A percentile compares a stretch with the other conserved stretches of the same genome.
Conservation (phyloP, 73 alveolate species). For the Tetrahymena thermophila region DNA sequence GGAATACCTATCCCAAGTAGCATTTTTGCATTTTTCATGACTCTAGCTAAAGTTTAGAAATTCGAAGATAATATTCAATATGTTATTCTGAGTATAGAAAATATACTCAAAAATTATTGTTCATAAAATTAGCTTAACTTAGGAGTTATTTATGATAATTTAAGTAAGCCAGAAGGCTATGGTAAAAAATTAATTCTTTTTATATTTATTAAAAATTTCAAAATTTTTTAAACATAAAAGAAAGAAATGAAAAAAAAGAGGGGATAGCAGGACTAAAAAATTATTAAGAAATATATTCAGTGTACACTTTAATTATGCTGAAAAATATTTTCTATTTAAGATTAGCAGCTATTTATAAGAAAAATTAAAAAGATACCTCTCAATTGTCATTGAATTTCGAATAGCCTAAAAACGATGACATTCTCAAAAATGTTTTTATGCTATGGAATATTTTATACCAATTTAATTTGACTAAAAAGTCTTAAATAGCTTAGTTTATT, state of each 20-base stretch:
- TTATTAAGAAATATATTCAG: background rate
- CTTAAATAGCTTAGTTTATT: background rate
- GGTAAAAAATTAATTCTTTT: background rate
- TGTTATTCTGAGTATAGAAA: background rate
- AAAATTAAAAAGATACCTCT: background rate
- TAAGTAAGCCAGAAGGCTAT: background rate
- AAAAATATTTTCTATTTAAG: background rate
- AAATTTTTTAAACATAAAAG: background rate
- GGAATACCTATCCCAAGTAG: background rate
- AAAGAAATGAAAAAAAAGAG: background rate
- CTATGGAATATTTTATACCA: background rate
- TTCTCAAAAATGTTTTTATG: background rate
- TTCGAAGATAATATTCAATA: background rate
- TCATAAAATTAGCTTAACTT: background rate
- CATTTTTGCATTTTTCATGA: background rate
- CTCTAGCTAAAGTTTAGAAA: background rate
- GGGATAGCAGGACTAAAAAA: background rate
- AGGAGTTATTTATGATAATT: background rate
- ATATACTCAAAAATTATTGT: background rate
- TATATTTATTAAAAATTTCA: no score
- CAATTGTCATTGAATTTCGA: background rate
- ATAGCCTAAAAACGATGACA: background rate
- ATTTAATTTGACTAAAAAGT: background rate
- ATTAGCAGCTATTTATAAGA: background rate
- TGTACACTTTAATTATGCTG: background rate